Base-by-base conservation (phyloP, 2,329 filamentous ascomycete species). In the Elsinoe ampelina region DNA sequence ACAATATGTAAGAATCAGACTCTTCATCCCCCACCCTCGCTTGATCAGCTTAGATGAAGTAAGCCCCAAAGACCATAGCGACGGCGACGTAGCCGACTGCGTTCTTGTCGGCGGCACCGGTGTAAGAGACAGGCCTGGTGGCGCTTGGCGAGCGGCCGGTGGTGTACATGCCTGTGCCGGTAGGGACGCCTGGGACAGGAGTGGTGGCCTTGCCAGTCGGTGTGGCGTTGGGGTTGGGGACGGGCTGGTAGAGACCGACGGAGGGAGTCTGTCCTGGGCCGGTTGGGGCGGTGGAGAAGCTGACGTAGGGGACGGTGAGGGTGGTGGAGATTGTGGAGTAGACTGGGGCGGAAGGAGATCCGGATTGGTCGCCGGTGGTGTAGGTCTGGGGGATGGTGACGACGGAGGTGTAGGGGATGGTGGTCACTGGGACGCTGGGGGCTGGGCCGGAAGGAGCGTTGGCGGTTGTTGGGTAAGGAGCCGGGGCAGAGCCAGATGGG, bases 261-360 rank as follows among this genome's bases (percentile, higher is more conserved):
- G 59, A 59, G 10, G 61, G 60, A 32, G 65, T 66, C 19, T 67
- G 64, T 45, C 54, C 54, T 8, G 54, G 32, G 36, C 64, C 65
- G 54, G 65, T 58, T 17, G 68, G 67, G 26, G 66, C 59, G 34
- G 72, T 75, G 30, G 68, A 69, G 69, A 76, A 75, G 61, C 69
- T 65, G 10, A 75, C 72, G 60, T 73, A 71, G 0, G 75, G 75
- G 20, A 77, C 73, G 12, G 73, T 76, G 58, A 77, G 63, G 17
- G 70, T 70, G 3, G 71, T 75, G 19, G 67, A 63, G 50, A 72
- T 61, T 13, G 63, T 62, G 30, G 63, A 64, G n/a, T 63, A 67
- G 56, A 59, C 65, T 59, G 61, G 66, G 58, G 65, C 66, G 20
- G 58, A 61, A 2, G 66, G 63, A 50, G 60, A 58, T 50, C 68